Evolutionary conservation across 106 monocot genomes (phyloP).

Genomic region (Dendrobium chrysotoxum): DNA sequence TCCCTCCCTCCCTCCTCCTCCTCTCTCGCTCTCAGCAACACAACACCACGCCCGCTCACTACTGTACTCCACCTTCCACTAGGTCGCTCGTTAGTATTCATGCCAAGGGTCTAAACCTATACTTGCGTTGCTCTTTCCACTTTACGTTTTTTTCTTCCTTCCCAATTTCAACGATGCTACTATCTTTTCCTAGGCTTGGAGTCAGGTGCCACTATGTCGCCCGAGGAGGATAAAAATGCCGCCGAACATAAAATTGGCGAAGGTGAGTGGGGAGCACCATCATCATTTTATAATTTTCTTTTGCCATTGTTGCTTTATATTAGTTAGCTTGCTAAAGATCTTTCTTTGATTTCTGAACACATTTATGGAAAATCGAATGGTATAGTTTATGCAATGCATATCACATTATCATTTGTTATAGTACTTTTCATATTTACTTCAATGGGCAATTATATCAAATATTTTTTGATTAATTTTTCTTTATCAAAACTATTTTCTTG

Average conservation of each 20-base stretch:
- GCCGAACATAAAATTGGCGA: constrained; percentile 87
- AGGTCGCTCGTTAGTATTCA: no score
- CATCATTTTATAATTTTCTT: background rate
- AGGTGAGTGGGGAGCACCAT: constrained; percentile 19
- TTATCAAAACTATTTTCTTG: background rate
- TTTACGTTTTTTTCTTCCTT: background rate
- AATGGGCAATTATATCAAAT: background rate
- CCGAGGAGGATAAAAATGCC: constrained; percentile 90
- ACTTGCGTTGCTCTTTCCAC: no score
- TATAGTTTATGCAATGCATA: background rate
- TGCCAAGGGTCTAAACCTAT: no score
- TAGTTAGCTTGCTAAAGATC: background rate
- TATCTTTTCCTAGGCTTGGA: background rate
- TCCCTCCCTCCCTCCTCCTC: no score
- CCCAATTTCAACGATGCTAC: background rate
- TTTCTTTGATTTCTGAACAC: background rate
- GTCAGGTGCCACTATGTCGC: constrained; percentile 36
- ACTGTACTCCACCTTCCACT: no score
- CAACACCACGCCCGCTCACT: no score
- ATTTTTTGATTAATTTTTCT: background rate
- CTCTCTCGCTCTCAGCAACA: no score
- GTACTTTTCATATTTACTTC: background rate
- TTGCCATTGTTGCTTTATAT: background rate
- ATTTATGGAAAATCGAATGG: background rate
- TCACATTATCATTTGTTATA: background rate